Conservation (phyloP, 306 rosid species). For the Quercus cerris region DNA sequence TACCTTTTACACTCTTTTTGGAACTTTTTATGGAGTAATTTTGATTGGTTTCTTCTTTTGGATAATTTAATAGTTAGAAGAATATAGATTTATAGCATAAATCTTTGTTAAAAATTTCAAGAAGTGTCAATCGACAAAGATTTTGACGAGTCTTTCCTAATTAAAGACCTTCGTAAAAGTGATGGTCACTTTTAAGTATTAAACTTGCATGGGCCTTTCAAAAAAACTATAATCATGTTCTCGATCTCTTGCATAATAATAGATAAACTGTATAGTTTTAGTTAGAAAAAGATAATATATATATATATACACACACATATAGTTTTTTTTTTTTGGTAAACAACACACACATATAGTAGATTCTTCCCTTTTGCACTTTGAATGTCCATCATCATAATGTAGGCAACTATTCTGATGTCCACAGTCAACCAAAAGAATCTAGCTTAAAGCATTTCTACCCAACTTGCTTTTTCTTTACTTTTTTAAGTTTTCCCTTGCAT, state of each 20-base stretch:
- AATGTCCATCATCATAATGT: not conserved
- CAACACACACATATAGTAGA: not conserved
- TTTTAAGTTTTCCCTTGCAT: not conserved
- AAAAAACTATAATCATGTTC: not conserved
- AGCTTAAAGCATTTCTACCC: not conserved
- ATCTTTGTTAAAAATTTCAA: too few species aligned
- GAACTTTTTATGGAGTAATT: not conserved
- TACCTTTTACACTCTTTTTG: not conserved
- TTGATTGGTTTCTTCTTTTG: not conserved
- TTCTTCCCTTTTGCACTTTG: slow-evolving; percentile 6
- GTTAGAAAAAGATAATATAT: not conserved
- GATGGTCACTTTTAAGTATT: not conserved
- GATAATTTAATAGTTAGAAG: too few species aligned
- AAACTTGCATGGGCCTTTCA: not conserved
- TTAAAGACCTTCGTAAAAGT: not conserved
- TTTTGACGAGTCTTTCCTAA: not conserved
- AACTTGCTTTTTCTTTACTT: not conserved
- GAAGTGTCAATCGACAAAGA: too few species aligned
- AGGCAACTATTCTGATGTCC: not conserved
- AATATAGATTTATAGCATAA: too few species aligned
- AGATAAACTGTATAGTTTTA: not conserved
- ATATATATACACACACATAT: too few species aligned
- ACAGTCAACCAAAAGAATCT: not conserved
- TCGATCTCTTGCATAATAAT: not conserved
- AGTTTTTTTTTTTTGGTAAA: not conserved